Conservation (phyloP, 2,329 filamentous ascomycete species). For the Penicillium sclerotiorum region DNA sequence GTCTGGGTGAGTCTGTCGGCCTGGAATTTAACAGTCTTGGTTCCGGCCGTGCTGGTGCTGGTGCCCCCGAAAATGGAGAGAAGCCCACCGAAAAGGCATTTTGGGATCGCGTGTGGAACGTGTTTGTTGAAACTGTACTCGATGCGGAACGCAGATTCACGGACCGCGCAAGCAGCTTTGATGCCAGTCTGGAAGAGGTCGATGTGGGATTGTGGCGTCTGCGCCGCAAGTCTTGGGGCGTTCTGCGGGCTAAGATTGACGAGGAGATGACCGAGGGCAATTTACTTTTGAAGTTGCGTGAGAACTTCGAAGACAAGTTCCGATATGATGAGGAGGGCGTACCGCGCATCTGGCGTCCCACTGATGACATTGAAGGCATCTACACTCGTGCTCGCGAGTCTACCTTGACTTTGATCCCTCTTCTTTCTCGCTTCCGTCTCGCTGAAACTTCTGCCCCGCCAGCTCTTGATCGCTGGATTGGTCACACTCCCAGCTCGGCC, state of each 20-base stretch:
- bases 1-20: constrained; percentile 82
- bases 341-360: constrained; percentile 93
- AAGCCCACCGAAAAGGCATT: constrained; percentile 80
- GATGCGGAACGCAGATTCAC: constrained; percentile 86
- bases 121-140: constrained; percentile 78
- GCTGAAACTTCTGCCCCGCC: constrained; percentile 73
- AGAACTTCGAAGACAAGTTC: constrained; percentile 99
- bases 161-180: constrained; percentile 88
- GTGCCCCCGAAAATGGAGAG: constrained; percentile 76
- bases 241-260: constrained; percentile 85
- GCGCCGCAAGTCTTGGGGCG: constrained; percentile 91
- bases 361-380: constrained; percentile 93
- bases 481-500: constrained; percentile 71
- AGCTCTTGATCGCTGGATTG: constrained; percentile 82
- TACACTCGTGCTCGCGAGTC: constrained; percentile 93
- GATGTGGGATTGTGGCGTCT: constrained; percentile 91
- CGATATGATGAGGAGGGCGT: constrained; percentile 94
- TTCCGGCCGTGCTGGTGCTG: constrained; percentile 79
- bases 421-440: constrained; percentile 82
- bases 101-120: constrained; percentile 93
- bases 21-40: constrained; percentile 96
- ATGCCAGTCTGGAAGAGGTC: constrained; percentile 88
- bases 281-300: constrained; percentile 87
- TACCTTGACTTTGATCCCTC: constrained; percentile 84
- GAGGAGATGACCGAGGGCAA: constrained; percentile 99